Evolutionary conservation across 2,329 filamentous ascomycete species (phyloP).

Genomic region (Chrysoporthe puriensis): DNA sequence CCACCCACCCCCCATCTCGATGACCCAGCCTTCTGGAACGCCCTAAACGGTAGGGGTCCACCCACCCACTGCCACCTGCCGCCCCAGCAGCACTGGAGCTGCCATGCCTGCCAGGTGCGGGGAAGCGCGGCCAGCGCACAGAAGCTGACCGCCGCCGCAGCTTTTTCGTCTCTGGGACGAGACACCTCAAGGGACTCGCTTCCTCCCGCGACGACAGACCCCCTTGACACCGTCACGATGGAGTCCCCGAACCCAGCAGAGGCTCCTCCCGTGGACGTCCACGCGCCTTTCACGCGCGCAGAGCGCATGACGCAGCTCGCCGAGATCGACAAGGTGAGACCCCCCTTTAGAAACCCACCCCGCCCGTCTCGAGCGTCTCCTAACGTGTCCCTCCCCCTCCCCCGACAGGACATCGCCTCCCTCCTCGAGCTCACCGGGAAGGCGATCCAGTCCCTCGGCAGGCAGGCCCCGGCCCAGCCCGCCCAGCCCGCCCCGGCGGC

Average conservation of each 20-base stretch:
- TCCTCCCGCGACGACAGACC: neutral
- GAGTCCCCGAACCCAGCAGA: conserved; percentile 30
- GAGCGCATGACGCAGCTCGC: conserved; percentile 82
- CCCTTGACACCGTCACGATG: conserved; percentile 17
- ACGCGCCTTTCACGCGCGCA: conserved; percentile 67
- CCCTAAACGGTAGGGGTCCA: conserved; percentile 2
- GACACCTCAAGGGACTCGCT: neutral
- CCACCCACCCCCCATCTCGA: neutral
- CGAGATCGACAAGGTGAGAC: conserved; percentile 70
- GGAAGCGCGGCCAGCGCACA: neutral
- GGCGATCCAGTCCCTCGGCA: conserved; percentile 66
- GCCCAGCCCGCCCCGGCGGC: conserved; percentile 40
- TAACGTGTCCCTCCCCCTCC: conserved; percentile 40
- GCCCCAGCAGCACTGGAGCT: neutral
- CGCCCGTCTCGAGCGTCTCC: conserved; percentile 9
- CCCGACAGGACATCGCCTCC: conserved; percentile 50
- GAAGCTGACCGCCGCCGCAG: neutral
- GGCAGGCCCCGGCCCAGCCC: conserved; percentile 35
- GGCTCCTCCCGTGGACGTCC: conserved; percentile 33
- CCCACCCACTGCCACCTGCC: too few species aligned
- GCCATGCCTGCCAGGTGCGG: conserved; percentile 4
- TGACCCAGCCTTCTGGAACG: conserved; percentile 10
- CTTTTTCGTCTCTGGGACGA: neutral
- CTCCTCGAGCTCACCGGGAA: conserved; percentile 55
- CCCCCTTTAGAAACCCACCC: neutral